phyloP scores from a whole-genome alignment of 2,329 filamentous ascomycete species.

The Nemania sp. region DNA sequence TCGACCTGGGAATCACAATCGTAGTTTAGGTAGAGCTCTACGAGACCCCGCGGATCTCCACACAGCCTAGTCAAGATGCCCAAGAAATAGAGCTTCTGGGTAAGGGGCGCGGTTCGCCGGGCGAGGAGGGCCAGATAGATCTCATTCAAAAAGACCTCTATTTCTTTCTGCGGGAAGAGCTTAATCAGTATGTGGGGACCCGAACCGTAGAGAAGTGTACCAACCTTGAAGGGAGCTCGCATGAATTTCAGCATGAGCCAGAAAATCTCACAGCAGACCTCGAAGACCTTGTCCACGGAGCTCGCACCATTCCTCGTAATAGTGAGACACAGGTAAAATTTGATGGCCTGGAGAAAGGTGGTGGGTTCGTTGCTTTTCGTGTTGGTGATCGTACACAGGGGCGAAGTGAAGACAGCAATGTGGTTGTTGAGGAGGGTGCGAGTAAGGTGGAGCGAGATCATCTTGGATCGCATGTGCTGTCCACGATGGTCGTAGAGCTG shows the following conservation, averaged over 20 bases:
- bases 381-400: slow-evolving; percentile 87
- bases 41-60: slow-evolving; percentile 81
- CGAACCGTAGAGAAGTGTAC: slow-evolving; percentile 31
- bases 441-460: slow-evolving; percentile 92
- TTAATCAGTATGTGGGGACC: slow-evolving; percentile 38
- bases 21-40: slow-evolving; percentile 97
- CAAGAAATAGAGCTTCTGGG: slow-evolving; percentile 92
- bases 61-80: slow-evolving; percentile 82
- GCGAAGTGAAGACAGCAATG: slow-evolving; percentile 86
- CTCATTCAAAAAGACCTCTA: slow-evolving; percentile 97
- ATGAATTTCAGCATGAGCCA: slow-evolving; percentile 96
- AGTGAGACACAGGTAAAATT: slow-evolving; percentile 94
- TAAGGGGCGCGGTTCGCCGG: slow-evolving; percentile 79
- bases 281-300: slow-evolving; percentile 88
- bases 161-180: slow-evolving; percentile 70
- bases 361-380: slow-evolving; percentile 87
- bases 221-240: slow-evolving; percentile 87
- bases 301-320: slow-evolving; percentile 94
- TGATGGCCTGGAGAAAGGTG: slow-evolving; percentile 89
- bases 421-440: slow-evolving; percentile 96
- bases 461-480: slow-evolving; percentile 95
- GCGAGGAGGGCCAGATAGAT: slow-evolving; percentile 93
- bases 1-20: slow-evolving; percentile 95
- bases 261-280: slow-evolving; percentile 95
- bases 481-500: slow-evolving; percentile 91